Conservation (phyloP, 176 grass and related monocot genomes). For the Bolboschoenus planiculmis region DNA sequence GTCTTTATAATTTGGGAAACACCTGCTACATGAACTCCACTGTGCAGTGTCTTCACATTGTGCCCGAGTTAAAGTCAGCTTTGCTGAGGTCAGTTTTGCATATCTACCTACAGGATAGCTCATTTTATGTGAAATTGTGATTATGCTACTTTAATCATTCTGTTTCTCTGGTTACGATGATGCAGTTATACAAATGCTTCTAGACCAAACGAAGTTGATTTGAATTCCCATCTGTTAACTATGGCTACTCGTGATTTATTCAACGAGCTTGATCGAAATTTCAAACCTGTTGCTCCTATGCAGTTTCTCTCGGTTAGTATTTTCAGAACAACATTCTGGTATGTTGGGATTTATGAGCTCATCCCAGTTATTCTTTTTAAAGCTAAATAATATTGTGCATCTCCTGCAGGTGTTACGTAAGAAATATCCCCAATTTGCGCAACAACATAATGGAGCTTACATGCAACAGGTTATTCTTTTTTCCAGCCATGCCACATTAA, state of each 20-base stretch:
- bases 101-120: neutral
- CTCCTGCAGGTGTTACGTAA: conserved; percentile 66
- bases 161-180: neutral
- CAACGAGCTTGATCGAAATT: conserved; percentile 78
- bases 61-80: conserved; percentile 94
- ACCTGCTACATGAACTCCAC: conserved; percentile 99
- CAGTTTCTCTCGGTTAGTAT: conserved; percentile 80
- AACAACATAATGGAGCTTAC: conserved; percentile 96
- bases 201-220: conserved; percentile 76
- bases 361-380: neutral
- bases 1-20: conserved; percentile 98
- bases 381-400: neutral
- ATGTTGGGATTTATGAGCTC: conserved; percentile 2
- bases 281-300: conserved; percentile 75
- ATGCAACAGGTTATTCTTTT: conserved; percentile 96
- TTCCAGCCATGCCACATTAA: conserved; percentile 7
- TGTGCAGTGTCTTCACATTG: conserved; percentile 91
- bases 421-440: conserved; percentile 96
- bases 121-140: neutral
- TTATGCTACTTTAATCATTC: conserved; percentile 24
- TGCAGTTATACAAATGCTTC: conserved; percentile 74
- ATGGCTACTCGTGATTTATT: conserved; percentile 92
- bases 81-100: conserved; percentile 54
- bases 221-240: conserved; percentile 82
- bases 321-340: conserved; percentile 13